A percentile compares a stretch with the other conserved stretches of the same genome.
Conservation (phyloP, 306 rosid species). For the Trifolium dubium region DNA sequence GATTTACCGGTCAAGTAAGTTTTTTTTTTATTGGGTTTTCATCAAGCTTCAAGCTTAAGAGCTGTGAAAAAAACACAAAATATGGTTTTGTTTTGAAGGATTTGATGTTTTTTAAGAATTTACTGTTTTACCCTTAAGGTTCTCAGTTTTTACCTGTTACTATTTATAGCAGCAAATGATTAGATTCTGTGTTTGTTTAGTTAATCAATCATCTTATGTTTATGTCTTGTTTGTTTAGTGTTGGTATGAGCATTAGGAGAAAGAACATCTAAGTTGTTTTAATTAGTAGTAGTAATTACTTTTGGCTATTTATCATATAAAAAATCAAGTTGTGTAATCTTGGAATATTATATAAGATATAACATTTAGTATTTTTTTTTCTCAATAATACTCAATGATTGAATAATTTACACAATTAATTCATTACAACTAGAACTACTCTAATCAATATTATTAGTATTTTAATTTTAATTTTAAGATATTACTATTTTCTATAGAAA, state of each 20-base stretch:
- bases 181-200: neutral
- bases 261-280: conserved; percentile 7
- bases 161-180: neutral
- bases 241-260: neutral
- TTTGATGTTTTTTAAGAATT: neutral
- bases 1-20: conserved; percentile 77
- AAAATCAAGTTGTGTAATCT: conserved; percentile 1
- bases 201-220: neutral
- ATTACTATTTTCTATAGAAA: too few relatives aligned
- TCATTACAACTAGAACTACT: too few relatives aligned
- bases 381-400: neutral
- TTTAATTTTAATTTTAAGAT: too few relatives aligned
- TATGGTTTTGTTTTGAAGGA: neutral
- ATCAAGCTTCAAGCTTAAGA: conserved; percentile 9
- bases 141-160: neutral
- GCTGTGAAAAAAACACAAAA: neutral
- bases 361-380: too few relatives aligned
- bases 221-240: neutral
- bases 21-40: conserved; percentile 15
- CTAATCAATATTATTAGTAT: too few relatives aligned
- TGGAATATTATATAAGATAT: neutral
- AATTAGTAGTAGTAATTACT: too few relatives aligned
- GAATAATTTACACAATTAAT: too few relatives aligned
- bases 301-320: too few relatives aligned
- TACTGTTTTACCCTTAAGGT: conserved; percentile 33